Evolutionary conservation across 495 filamentous ascomycete genomes (phyloP).

Genomic region (Lindgomyces ingoldianus): DNA sequence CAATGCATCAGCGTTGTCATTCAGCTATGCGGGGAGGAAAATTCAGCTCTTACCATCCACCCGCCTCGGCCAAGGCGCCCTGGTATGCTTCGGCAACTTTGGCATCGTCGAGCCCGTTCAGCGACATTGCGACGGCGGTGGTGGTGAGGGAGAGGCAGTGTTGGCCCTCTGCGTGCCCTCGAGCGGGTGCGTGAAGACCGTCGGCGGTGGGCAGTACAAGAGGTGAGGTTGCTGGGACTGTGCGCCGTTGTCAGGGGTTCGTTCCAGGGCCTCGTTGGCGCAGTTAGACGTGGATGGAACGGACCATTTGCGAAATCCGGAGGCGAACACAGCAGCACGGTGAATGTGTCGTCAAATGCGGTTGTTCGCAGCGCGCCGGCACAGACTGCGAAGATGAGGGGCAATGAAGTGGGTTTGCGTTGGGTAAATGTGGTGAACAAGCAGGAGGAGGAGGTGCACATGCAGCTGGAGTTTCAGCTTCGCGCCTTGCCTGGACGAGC

Average conservation of each 20-base stretch:
- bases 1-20: slow-evolving; percentile 11
- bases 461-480: neutral
- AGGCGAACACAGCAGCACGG: neutral
- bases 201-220: neutral
- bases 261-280: slow-evolving; percentile 6
- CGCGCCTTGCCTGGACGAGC: neutral
- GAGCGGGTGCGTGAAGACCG: neutral
- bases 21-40: slow-evolving; percentile 1
- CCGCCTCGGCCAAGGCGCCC: slow-evolving; percentile 73
- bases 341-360: neutral
- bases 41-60: slow-evolving; percentile 79
- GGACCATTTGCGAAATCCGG: slow-evolving; percentile 11
- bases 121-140: slow-evolving; percentile 66
- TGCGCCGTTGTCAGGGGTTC: slow-evolving; percentile 27
- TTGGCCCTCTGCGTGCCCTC: neutral
- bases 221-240: slow-evolving; percentile 4
- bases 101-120: slow-evolving; percentile 91
- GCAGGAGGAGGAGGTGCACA: neutral
- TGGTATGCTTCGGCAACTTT: slow-evolving; percentile 83
- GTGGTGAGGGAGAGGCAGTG: neutral
- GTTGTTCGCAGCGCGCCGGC: slow-evolving; percentile 11
- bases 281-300: slow-evolving; percentile 12
- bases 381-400: neutral
- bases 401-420: neutral
- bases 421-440: neutral